phyloP scores from a whole-genome alignment of 495 filamentous ascomycete species.

The Astrothelium macrocarpum region DNA sequence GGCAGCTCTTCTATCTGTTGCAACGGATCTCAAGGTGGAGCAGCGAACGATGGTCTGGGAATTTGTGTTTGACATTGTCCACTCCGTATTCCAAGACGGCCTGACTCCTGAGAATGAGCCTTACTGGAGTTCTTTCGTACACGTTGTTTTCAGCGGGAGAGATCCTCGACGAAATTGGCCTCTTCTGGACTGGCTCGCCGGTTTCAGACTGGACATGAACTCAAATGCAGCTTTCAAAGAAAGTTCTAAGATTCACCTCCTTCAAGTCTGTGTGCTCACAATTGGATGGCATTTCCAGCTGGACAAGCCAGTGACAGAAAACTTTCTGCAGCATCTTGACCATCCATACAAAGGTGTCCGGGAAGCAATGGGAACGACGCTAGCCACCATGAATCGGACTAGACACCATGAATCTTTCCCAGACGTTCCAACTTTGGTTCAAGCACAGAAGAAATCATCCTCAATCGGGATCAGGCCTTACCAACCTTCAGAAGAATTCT shows the following conservation, averaged over 20 bases:
- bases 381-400: constrained; percentile 79
- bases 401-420: constrained; percentile 87
- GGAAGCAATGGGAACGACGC: constrained; percentile 83
- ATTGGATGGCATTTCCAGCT: constrained; percentile 93
- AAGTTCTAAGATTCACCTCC: constrained; percentile 85
- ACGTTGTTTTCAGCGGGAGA: constrained; percentile 70
- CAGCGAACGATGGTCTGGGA: constrained; percentile 70
- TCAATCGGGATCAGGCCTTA: constrained; percentile 84
- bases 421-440: constrained; percentile 62
- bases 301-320: constrained; percentile 75
- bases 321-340: constrained; percentile 86
- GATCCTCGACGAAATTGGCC: constrained; percentile 84
- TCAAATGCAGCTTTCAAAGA: constrained; percentile 99
- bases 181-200: constrained; percentile 70
- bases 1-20: constrained; percentile 67
- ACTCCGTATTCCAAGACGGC: constrained; percentile 75
- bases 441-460: constrained; percentile 65
- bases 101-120: constrained; percentile 86
- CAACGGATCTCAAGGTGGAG: constrained; percentile 58
- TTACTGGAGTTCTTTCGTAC: constrained; percentile 91
- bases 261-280: constrained; percentile 80
- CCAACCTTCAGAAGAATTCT: constrained; percentile 62
- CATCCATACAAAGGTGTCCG: constrained; percentile 96
- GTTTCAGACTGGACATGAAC: constrained; percentile 83
- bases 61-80: constrained; percentile 81